Conservation (phyloP, 2,329 filamentous ascomycete species). For the Dendryphion nanum region DNA sequence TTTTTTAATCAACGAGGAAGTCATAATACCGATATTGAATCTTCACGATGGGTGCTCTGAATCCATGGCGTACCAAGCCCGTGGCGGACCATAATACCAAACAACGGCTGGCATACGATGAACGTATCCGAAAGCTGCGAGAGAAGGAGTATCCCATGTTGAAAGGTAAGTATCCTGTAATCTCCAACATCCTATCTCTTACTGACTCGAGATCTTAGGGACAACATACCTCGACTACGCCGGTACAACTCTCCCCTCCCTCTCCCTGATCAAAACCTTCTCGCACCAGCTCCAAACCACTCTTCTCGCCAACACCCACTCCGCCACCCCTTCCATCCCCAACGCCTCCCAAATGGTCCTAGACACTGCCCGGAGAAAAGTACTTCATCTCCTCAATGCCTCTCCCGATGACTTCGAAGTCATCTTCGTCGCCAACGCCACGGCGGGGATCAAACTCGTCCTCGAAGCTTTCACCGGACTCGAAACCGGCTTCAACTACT, state of each 20-base stretch:
- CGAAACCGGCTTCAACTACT: constrained; percentile 69
- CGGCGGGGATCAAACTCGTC: constrained; percentile 83
- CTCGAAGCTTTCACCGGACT: constrained; percentile 69
- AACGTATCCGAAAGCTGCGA: constrained; percentile 20
- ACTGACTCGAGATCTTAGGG: constrained; percentile 7
- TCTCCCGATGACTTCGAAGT: constrained; percentile 79
- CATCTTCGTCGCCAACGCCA: constrained; percentile 91
- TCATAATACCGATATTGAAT: too few relatives aligned
- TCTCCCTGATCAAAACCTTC: constrained; percentile 57
- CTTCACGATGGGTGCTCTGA: neutral
- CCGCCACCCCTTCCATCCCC: constrained; percentile 59
- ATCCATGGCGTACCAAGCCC: neutral
- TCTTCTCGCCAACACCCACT: constrained; percentile 70
- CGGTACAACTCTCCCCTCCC: constrained; percentile 47
- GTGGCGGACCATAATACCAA: neutral
- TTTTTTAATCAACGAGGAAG: too few relatives aligned
- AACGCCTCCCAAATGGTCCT: constrained; percentile 59
- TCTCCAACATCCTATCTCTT: neutral
- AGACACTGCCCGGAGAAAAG: constrained; percentile 40
- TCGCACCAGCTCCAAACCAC: constrained; percentile 54
- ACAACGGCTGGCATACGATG: constrained; percentile 17
- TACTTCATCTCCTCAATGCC: constrained; percentile 74
- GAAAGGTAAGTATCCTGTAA: constrained; percentile 5
- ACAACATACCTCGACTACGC: constrained; percentile 58
- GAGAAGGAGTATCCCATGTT: constrained; percentile 12